Base-by-base conservation (phyloP, 805 yeast genomes). In the Candida manassasensis region DNA sequence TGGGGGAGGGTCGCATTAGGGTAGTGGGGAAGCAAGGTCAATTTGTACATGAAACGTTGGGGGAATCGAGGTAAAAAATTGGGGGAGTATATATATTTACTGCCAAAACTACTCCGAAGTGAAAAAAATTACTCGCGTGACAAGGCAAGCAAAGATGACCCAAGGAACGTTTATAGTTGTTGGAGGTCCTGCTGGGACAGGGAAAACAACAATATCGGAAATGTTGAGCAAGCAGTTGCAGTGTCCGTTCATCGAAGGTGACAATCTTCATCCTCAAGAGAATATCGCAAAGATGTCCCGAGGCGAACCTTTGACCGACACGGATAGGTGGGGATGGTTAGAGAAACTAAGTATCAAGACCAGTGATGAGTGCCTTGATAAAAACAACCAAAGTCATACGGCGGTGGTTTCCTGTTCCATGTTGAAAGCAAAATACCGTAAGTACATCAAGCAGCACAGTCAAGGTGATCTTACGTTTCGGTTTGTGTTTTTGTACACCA, bases 161-260 rank as follows among this genome's bases (percentile, higher is more conserved):
- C 34, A 40, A 18, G 44, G 43, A 6, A 47, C 53, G 0, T 75
- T 78, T 2, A 57, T 77, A 19, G 78, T 88, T 2, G 77, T 90
- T 6, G 96, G 95, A 9, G 98, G 98, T 0, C 96, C 97, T 0
- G 89, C 96, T 0, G 97, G 97, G 6, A 84, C 96, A 2, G 98
- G 98, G 1, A 93, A 93, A 55, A 71, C 94, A 15, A 85, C 96
- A 2, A 73, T 84, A 14, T 95, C 85, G 0, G 61, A 62, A 10
- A 49, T 57, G 8, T 50, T 89, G 14, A 57, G 81, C 0, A 40
- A 60, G 14, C 50, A 59, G 15, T 69, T 77, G 13, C 40, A 57
- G 2, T 68, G 81, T 32, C 68, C 77, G 2, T 88, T 75, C 52
- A 57, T 88, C 9, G 98, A 93, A 57, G 98, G 97, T 4, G 98